A percentile compares a stretch with the other conserved stretches of the same genome.
Evolutionary conservation across 2,329 filamentous ascomycete species (phyloP).

Genomic region (Exophiala viscosa): DNA sequence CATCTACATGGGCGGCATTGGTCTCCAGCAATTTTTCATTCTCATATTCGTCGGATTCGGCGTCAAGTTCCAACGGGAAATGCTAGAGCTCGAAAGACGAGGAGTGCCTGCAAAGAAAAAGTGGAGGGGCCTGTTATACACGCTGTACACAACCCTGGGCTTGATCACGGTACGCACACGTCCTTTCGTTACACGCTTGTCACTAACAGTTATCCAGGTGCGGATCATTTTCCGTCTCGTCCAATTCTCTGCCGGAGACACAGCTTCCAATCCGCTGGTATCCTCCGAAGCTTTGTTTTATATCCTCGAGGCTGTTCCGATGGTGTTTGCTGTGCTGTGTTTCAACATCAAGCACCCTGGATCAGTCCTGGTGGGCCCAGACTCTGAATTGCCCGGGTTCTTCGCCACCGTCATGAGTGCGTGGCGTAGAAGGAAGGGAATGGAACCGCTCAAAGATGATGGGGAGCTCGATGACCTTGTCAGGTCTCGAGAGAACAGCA

Average conservation of each 20-base stretch:
- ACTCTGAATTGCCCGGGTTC: not conserved
- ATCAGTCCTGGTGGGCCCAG: not conserved
- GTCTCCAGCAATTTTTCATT: conserved; percentile 51
- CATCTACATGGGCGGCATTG: conserved; percentile 55
- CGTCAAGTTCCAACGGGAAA: conserved; percentile 37
- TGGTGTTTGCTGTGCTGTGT: conserved; percentile 34
- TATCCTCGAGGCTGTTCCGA: conserved; percentile 37
- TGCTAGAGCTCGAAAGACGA: conserved; percentile 30
- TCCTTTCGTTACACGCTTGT: not conserved
- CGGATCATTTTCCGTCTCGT: conserved; percentile 57
- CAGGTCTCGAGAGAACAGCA: no score
- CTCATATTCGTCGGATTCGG: conserved; percentile 44
- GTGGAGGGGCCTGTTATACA: conserved; percentile 38
- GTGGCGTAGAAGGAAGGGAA: not conserved
- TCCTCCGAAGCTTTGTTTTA: conserved; percentile 41
- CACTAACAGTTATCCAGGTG: not conserved
- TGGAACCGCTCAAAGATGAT: not conserved
- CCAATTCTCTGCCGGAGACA: conserved; percentile 53
- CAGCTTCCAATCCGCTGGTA: conserved; percentile 55
- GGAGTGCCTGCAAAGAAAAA: conserved; percentile 10
- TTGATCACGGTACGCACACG: conserved; percentile 43
- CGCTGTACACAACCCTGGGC: conserved; percentile 49
- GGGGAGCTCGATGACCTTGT: not conserved
- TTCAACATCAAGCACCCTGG: conserved; percentile 2
- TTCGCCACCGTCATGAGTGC: not conserved